phyloP scores from a whole-genome alignment of 106 monocot genomes.

The Phalaenopsis aphrodite region DNA sequence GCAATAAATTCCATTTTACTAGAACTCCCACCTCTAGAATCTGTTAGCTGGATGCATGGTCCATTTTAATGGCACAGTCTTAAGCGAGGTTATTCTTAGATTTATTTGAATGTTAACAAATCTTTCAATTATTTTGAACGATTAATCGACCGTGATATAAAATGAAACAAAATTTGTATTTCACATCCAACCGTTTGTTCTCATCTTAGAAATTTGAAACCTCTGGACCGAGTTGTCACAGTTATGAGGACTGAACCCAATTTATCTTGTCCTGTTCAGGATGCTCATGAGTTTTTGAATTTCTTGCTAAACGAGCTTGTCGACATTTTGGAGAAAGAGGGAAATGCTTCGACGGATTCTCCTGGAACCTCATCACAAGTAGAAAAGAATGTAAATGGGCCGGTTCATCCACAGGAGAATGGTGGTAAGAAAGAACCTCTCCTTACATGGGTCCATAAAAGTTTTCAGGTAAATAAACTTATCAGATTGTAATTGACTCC shows the following conservation, averaged over 20 bases:
- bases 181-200: no score
- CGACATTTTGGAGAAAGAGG: conserved; percentile 45
- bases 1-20: no score
- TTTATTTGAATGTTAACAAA: no score
- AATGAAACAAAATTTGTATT: no score
- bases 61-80: background rate
- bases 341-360: conserved; percentile 20
- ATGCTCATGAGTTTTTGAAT: conserved; percentile 54
- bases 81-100: background rate
- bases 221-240: no score
- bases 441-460: conserved; percentile 39
- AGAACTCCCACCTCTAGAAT: background rate
- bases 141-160: no score
- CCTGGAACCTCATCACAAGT: conserved; percentile 19
- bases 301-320: conserved; percentile 46
- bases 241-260: no score
- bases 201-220: no score
- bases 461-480: conserved; percentile 33
- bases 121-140: no score
- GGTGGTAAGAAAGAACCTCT: conserved; percentile 28
- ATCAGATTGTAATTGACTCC: background rate
- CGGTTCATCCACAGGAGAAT: conserved; percentile 17
- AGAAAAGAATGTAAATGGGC: conserved; percentile 31
- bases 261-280: conserved; percentile 13
- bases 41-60: background rate